phyloP scores from a whole-genome alignment of 257 asterid genomes.

The Solanum microdontum region DNA sequence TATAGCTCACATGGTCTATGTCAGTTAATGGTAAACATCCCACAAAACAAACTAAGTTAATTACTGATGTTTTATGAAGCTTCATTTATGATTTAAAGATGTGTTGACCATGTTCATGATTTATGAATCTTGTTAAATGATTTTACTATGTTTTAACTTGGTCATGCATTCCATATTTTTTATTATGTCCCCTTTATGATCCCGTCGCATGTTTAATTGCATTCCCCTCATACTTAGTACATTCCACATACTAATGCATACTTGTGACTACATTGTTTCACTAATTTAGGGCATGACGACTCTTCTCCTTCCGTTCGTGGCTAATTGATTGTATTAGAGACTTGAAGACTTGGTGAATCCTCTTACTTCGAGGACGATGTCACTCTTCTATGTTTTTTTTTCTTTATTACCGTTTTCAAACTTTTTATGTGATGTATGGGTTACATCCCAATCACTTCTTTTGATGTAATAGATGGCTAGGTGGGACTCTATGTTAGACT shows the following conservation, averaged over 20 bases:
- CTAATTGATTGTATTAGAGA: neutral
- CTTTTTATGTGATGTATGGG: neutral
- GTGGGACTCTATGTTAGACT: neutral
- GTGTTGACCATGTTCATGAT: neutral
- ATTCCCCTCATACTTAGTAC: no score
- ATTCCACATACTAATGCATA: no score
- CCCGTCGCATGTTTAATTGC: neutral
- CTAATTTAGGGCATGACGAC: neutral
- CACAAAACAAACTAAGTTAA: neutral
- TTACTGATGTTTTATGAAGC: neutral
- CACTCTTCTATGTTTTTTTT: neutral
- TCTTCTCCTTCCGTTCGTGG: neutral
- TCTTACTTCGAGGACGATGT: neutral
- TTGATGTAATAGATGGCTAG: neutral
- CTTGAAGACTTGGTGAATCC: no score
- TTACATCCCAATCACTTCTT: neutral
- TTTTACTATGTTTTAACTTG: no score
- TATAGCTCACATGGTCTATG: neutral
- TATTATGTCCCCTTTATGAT: no score
- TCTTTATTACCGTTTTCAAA: neutral
- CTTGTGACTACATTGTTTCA: neutral
- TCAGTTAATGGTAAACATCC: neutral
- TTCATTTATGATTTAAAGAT: neutral
- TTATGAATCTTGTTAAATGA: neutral
- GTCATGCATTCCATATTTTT: no score